These are phyloP conservation scores for Conticribra weissflogii DNA, from an alignment of 108 stramenopile genomes.

Conservation along the genomic window DNA sequence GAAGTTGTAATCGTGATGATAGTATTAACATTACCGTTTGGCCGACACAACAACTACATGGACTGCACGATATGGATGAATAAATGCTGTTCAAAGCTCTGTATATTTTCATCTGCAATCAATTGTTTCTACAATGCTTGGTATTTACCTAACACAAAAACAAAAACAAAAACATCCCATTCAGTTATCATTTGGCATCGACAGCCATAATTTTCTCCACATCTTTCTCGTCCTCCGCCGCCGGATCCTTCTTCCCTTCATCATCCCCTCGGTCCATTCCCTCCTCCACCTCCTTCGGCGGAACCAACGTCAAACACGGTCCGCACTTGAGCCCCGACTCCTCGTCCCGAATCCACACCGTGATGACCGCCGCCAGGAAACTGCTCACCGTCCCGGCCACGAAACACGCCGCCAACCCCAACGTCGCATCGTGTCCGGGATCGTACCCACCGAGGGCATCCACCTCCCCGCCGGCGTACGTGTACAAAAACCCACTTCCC, in stretches of 20 bases:
- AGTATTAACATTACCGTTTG: no score
- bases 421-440: conserved; percentile 70
- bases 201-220: conserved; percentile 1
- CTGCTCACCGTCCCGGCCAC: conserved; percentile 83
- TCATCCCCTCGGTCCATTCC: no score
- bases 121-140: no score
- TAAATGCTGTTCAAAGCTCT: no score
- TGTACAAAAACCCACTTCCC: conserved; percentile 88
- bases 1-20: no score
- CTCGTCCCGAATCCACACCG: conserved; percentile 75
- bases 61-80: no score
- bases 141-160: no score
- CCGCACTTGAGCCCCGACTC: conserved; percentile 79
- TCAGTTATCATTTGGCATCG: no score
- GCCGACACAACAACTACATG: no score
- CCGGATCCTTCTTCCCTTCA: conserved; percentile 20
- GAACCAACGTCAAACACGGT: conserved; percentile 42
- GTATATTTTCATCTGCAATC: no score
- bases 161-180: no score
- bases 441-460: conserved; percentile 43
- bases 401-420: conserved; percentile 82
- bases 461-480: conserved; percentile 79
- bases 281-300: conserved; percentile 5
- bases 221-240: conserved; percentile 2
- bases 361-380: conserved; percentile 76